Evolutionary conservation across 2,329 filamentous ascomycete genomes (phyloP).

Genomic region (Cytospora schulzeri): DNA sequence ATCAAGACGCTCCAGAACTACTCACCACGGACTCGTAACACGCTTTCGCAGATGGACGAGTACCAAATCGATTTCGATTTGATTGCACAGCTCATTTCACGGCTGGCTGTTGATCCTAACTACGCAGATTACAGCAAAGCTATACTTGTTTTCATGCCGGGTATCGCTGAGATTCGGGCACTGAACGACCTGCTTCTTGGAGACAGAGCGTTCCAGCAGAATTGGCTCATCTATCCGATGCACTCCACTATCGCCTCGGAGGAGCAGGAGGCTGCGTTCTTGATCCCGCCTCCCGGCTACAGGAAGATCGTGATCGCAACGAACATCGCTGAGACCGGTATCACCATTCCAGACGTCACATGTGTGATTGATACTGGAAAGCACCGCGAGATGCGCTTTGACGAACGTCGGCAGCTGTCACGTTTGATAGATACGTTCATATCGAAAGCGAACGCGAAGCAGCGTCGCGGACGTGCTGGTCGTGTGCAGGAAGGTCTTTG

Average conservation of each 20-base stretch:
- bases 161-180: conserved; percentile 87
- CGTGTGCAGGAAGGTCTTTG: conserved; percentile 94
- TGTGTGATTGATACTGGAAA: conserved; percentile 97
- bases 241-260: conserved; percentile 96
- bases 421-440: conserved; percentile 93
- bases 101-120: conserved; percentile 69
- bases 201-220: conserved; percentile 71
- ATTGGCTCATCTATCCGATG: conserved; percentile 86
- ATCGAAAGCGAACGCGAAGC: conserved; percentile 91
- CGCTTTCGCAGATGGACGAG: conserved; percentile 79
- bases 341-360: conserved; percentile 96
- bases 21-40: conserved; percentile 72
- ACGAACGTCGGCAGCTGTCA: conserved; percentile 89
- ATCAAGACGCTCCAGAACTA: conserved; percentile 71
- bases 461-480: conserved; percentile 88
- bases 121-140: conserved; percentile 80
- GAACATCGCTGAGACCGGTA: conserved; percentile 97
- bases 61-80: conserved; percentile 90
- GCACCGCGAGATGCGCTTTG: conserved; percentile 96
- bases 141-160: conserved; percentile 91
- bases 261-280: conserved; percentile 92
- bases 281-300: conserved; percentile 76
- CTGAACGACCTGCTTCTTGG: conserved; percentile 83
- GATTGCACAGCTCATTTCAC: conserved; percentile 75
- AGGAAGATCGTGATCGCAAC: conserved; percentile 96